Conservation (phyloP, 805 yeast species). For the Monosporozyma aerobia region DNA sequence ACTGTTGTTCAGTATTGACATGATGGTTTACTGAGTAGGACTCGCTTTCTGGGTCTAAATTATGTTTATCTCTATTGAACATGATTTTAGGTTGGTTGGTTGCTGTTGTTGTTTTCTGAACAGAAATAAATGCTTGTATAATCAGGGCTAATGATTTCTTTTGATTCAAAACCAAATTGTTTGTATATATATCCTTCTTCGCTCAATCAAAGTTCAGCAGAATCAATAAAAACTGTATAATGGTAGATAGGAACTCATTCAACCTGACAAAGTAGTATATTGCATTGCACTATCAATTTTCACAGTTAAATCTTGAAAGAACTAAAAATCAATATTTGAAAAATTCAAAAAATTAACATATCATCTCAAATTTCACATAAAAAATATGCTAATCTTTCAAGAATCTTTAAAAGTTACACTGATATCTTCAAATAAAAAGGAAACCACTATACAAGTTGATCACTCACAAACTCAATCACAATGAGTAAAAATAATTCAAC, state of each 20-base stretch:
- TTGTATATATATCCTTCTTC: no score
- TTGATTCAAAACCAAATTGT: no score
- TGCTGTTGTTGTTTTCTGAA: no score
- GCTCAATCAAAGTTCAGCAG: no score
- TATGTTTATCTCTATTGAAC: not conserved
- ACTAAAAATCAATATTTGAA: not conserved
- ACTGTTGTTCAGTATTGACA: not conserved
- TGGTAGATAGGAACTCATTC: no score
- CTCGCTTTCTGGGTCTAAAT: not conserved
- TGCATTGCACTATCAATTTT: not conserved
- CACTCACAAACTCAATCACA: not conserved
- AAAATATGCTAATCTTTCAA: not conserved
- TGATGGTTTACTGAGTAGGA: not conserved
- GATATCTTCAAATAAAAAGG: not conserved
- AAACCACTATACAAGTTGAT: not conserved
- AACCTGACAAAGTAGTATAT: no score
- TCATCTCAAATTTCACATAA: not conserved
- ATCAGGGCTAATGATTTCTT: no score
- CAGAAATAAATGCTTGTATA: no score
- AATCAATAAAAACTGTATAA: no score
- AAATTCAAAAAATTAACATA: not conserved
- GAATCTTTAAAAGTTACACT: not conserved
- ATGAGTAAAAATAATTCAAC: slow-evolving; percentile 7
- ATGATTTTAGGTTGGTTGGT: not conserved
- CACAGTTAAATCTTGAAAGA: not conserved